A percentile compares a stretch with the other conserved stretches of the same genome.
Conservation (phyloP, 2,329 filamentous ascomycete species). For the Paraphaeosphaeria minitans region DNA sequence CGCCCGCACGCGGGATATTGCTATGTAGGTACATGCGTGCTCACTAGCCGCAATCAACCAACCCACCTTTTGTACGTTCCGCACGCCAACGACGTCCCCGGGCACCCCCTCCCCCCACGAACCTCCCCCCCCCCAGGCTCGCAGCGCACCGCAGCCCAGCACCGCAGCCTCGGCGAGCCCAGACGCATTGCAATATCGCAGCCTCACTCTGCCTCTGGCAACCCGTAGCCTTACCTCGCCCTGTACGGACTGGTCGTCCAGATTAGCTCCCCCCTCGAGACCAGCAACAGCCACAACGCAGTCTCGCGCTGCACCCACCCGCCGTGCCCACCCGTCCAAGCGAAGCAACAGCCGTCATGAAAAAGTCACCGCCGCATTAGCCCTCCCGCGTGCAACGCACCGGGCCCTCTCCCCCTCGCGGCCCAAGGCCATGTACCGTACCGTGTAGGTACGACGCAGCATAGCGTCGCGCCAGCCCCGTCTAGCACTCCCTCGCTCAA, state of each 20-base stretch:
- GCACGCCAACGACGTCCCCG: not conserved
- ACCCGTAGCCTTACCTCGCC: not conserved
- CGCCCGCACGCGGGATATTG: too few species aligned
- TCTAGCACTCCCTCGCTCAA: too few species aligned
- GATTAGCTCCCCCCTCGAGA: conserved; percentile 1
- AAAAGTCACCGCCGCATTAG: conserved; percentile 5
- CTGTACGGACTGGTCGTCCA: too few species aligned
- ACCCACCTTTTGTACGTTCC: not conserved
- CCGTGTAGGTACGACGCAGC: too few species aligned
- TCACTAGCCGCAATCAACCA: too few species aligned
- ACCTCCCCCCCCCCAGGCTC: not conserved
- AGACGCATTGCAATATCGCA: not conserved
- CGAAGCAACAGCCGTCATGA: not conserved
- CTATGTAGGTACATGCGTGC: too few species aligned
- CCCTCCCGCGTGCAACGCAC: conserved; percentile 6
- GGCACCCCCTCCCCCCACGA: not conserved
- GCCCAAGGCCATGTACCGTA: too few species aligned
- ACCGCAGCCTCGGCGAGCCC: not conserved
- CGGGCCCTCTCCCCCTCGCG: too few species aligned
- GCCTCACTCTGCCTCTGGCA: not conserved
- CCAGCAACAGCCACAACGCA: not conserved
- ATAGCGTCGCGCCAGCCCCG: too few species aligned
- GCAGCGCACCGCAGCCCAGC: not conserved
- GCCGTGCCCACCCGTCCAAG: not conserved
- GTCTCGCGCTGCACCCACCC: not conserved